phyloP scores from a whole-genome alignment of 2,329 filamentous ascomycete species.

The Aschersonia sp. region DNA sequence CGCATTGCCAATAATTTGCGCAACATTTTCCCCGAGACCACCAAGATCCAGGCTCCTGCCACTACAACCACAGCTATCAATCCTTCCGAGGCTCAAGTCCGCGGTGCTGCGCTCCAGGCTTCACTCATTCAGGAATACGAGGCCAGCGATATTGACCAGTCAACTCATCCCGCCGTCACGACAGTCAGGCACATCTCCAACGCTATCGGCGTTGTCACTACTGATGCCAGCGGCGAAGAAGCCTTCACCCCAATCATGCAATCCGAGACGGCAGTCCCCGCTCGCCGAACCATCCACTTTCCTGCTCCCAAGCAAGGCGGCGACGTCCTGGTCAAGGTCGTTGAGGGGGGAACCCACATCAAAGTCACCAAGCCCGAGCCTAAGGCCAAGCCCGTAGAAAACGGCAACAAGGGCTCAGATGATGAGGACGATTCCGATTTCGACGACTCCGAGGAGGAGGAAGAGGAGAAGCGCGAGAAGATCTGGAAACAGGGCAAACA shows the following conservation, averaged over 20 bases:
- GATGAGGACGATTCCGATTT: slow-evolving; percentile 45
- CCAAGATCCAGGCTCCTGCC: slow-evolving; percentile 67
- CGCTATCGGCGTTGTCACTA: slow-evolving; percentile 72
- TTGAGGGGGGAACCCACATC: slow-evolving; percentile 81
- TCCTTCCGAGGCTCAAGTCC: slow-evolving; percentile 77
- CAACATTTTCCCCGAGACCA: slow-evolving; percentile 67
- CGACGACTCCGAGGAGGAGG: slow-evolving; percentile 58
- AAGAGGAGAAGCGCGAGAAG: slow-evolving; percentile 78
- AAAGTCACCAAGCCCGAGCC: slow-evolving; percentile 81
- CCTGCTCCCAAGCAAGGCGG: slow-evolving; percentile 65
- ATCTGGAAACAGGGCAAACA: slow-evolving; percentile 76
- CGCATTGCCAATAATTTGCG: slow-evolving; percentile 74
- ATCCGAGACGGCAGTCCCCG: slow-evolving; percentile 79
- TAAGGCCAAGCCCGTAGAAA: slow-evolving; percentile 55
- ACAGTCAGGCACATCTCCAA: slow-evolving; percentile 82
- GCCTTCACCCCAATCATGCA: slow-evolving; percentile 70
- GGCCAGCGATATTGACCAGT: slow-evolving; percentile 84
- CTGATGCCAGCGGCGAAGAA: slow-evolving; percentile 43
- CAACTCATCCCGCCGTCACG: slow-evolving; percentile 86
- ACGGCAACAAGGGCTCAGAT: slow-evolving; percentile 46
- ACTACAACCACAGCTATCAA: slow-evolving; percentile 70
- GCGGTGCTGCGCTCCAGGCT: slow-evolving; percentile 90
- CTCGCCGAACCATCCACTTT: slow-evolving; percentile 71
- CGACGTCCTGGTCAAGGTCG: slow-evolving; percentile 75
- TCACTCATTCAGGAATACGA: slow-evolving; percentile 93